These are phyloP conservation scores for Tetrapyrgos nigripes DNA, from an alignment of 1,284 basidiomycete genomes.

Conservation along the genomic window DNA sequence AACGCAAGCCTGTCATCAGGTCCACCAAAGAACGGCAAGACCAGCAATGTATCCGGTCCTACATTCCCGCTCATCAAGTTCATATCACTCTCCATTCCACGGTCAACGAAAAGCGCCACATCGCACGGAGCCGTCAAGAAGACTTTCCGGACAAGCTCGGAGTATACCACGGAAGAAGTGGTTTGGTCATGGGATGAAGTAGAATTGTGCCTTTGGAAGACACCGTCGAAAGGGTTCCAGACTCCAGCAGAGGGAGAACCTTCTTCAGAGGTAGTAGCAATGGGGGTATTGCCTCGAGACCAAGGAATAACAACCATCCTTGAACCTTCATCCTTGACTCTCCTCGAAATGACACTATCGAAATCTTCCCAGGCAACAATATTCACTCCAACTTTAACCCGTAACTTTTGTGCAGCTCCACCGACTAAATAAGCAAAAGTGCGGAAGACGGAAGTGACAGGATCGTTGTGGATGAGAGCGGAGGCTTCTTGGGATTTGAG, in stretches of 20 bases:
- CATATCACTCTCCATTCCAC: conserved; percentile 37
- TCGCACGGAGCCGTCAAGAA: conserved; percentile 73
- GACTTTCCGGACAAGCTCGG: conserved; percentile 82
- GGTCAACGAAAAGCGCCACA: conserved; percentile 85
- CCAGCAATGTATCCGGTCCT: conserved; percentile 62
- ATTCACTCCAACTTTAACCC: conserved; percentile 73
- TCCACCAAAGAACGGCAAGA: conserved; percentile 92
- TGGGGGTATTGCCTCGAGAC: conserved; percentile 44
- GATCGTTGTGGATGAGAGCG: conserved; percentile 75
- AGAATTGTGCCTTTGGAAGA: conserved; percentile 52
- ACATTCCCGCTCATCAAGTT: conserved; percentile 26
- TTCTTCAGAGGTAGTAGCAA: neutral
- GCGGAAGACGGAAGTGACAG: conserved; percentile 81
- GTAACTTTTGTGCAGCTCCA: neutral
- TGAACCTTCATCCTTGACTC: conserved; percentile 62
- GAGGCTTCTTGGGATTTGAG: conserved; percentile 82
- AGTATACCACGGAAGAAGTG: conserved; percentile 61
- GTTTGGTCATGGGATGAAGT: conserved; percentile 45
- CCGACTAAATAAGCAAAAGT: conserved; percentile 69
- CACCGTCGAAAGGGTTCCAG: conserved; percentile 63
- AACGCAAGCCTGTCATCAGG: conserved; percentile 90
- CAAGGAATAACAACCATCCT: conserved; percentile 88
- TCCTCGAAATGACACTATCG: conserved; percentile 67
- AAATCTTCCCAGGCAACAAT: conserved; percentile 75
- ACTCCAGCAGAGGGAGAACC: conserved; percentile 33